Evolutionary conservation across 495 filamentous ascomycete genomes (phyloP), one percentile per base, ranked within the genome.

Genomic region (Rhypophila decipiens): DNA sequence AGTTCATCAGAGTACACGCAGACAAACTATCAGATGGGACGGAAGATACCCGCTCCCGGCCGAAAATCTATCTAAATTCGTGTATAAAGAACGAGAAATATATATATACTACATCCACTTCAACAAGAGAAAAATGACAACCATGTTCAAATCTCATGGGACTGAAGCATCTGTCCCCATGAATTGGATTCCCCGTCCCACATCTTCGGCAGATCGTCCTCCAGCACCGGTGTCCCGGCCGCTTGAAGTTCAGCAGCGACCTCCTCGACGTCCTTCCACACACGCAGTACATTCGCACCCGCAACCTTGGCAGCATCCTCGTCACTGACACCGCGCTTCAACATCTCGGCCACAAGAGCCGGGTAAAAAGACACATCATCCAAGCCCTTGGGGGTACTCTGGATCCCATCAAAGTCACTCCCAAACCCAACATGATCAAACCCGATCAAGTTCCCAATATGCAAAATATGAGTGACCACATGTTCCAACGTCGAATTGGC

Each of bases 291-390:
- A 58, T 93, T 93, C 1, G 77, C 82, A 0, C 87, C 87, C 0
- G 76, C 84, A 1, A 93, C 68, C 56, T 85, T 83, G 19, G 59
- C 69, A 1, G 75, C 83, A 53, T 93, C 80, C 37, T 67, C 60
- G 50, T 89, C 83, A 13, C 74, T 83, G 19, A 90, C 68, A 2
- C 85, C 87, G 17, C 79, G 74, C 33, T 60, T 64, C 46, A 93
- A 64, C 42, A 91, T 60, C 64, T 90, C 86, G 5, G 76, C 82
- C 5, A 96, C 78, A 44, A 98, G 64, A 39, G 81, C 79, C 1
- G 93, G 91, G 61, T 82, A 95, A 60, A 85, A 88, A 41, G 81
- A 82, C 22, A 96, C 90, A 65, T 96, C 89, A 18, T 81, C 81
- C 51, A 88, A 51, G 0, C 85, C 85, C 50, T 63, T 56, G 1